Conservation (phyloP, 2,329 filamentous ascomycete genomes). For the Trichocomaceae sp. region DNA sequence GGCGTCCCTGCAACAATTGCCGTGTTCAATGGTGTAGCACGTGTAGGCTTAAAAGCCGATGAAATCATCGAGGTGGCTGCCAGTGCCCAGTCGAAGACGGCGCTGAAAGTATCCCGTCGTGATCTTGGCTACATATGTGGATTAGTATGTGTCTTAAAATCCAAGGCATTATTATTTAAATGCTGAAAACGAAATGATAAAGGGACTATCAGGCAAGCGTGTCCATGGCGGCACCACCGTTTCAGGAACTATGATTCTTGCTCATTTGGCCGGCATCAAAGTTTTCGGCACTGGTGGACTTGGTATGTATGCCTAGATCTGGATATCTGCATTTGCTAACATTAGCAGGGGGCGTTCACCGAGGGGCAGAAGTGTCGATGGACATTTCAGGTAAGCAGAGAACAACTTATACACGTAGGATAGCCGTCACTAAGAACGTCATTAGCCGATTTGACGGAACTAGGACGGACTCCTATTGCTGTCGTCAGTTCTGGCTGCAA, state of each 20-base stretch:
- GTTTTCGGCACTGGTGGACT: constrained; percentile 93
- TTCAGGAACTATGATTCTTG: constrained; percentile 84
- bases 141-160: constrained; percentile 45
- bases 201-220: constrained; percentile 60
- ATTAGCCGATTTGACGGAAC: constrained; percentile 79
- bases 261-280: constrained; percentile 77
- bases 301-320: constrained; percentile 33
- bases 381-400: constrained; percentile 61
- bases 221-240: constrained; percentile 90
- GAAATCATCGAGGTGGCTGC: constrained; percentile 66
- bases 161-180: background rate
- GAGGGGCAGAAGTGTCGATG: constrained; percentile 77
- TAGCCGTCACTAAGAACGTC: background rate
- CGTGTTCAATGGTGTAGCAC: constrained; percentile 73
- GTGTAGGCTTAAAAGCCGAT: constrained; percentile 65
- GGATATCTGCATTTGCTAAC: constrained; percentile 14
- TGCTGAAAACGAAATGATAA: constrained; percentile 7
- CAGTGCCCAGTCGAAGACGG: constrained; percentile 58
- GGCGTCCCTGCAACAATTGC: constrained; percentile 87
- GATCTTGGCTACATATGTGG: constrained; percentile 79
- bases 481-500: constrained; percentile 91
- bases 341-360: constrained; percentile 68
- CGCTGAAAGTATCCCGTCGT: constrained; percentile 77
- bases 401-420: background rate
- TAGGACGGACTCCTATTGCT: constrained; percentile 80